Base-by-base conservation (phyloP, 1,139 yeast genomes). In the Kluyveromyces sp. region DNA sequence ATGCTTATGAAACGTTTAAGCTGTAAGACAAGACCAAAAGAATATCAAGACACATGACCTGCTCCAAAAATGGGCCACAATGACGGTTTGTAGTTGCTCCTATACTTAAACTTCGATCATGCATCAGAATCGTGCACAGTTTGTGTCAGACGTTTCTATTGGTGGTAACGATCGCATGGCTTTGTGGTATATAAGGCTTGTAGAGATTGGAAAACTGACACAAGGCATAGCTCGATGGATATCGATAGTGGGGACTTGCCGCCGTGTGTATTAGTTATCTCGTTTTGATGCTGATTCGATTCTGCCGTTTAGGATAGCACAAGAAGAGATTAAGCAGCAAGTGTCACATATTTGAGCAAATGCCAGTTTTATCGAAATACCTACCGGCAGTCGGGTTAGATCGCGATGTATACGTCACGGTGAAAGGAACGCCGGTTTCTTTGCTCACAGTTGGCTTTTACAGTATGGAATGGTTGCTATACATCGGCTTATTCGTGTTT, bases 381-480 rank as follows among this genome's bases (percentile, higher is more conserved):
- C 19, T 31, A 11, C 16, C 31, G 8, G 20, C 16, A 12, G 16
- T 33, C 3, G 42, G 42, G 2, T 9, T 39, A 11, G 32, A 32
- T 16, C 20, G 36, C 9, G 42, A 39, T 26, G 42, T 39, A 3
- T 39, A 32, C n/a, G 26, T 39, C 2, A 25, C 20, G 11, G 20
- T 39, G 8, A 26, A 17, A 8, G 42, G 42, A 6, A 22, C 11
- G 16, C n/a, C 36, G 3, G 37, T 39, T 19, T 39, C 42, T 3
- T n/a, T 39, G n/a, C 18, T 39, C 12, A 39, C 42, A 3, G 19
- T 39, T 3, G 31, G 31, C 13, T 39, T 33, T 13, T 39, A 39
- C 16, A 9, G 13, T 4, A 18, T 33, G 33, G 42, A 39, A 25
- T 39, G 42, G 42, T 9, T 33, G 11, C 8, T 33, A 2, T 39